Evolutionary conservation across 768 basidiomycete species (phyloP), one percentile per base, ranked within the genome.

Genomic region (Rhizopogon vulgaris): DNA sequence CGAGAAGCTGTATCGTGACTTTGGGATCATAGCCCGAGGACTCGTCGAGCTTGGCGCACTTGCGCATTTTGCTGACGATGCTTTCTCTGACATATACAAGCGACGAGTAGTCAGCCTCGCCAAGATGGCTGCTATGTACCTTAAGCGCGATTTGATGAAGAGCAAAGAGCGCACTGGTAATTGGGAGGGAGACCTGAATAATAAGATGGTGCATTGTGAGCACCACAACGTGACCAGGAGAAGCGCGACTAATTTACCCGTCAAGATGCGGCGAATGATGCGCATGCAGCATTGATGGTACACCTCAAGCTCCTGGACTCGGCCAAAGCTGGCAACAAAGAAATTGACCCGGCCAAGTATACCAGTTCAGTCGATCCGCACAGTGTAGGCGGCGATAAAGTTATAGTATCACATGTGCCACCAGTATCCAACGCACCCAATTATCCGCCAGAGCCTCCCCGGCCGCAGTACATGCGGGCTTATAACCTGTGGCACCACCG

Each of bases 201-300:
- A 54, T 37, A 57, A 62, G 48, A 78, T 78, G 64, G 51, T 71
- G 25, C 61, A 68, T 53, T 78, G 75, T 75, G 25, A 53, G 59
- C 4, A 25, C 6, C 49, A 6, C 14, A 17, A 12, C 27, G 11
- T 47, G 36, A 38, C n/a, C 1, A 7, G 9, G 34, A 36, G 28
- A 38, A 36, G 6, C 22, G n/a, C 12, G 17, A 50, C 40, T 45
- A 24, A 34, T 34, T 32, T 24, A 3, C 8, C 34, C 24, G 14
- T 46, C 27, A 39, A 78, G 78, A 80, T 53, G 78, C 78, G 2
- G 78, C 78, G 0, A 79, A 79, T 54, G 78, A 79, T 52, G 75
- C 72, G 39, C 71, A 79, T 52, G 74, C 71, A 39, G 74, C 72
- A 4, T 60, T 80, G 12, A 67, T 70, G 60, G 72, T 78, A 17